Evolutionary conservation across 768 basidiomycete species (phyloP), one percentile per base, ranked within the genome.

Genomic region (Tricholoma sp.): DNA sequence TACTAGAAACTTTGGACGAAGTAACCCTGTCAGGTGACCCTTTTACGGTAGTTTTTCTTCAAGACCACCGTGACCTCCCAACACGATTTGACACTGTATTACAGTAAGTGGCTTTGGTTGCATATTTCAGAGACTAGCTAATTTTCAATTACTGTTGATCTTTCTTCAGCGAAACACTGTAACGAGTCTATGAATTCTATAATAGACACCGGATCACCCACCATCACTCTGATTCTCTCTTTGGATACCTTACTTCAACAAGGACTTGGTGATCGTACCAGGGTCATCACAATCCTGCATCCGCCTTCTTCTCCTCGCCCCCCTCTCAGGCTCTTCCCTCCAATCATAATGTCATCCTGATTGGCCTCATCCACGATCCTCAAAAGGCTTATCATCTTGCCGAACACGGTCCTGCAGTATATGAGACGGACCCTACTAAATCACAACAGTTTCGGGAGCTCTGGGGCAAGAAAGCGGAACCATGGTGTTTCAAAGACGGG

Each of bases 401-500:
- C 28, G 97, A 98, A 63, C 91, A 94, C 59, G 97, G 96, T 2
- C 96, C 96, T 1, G 68, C 87, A 0, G 89, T 84, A 51, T 84
- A 84, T 10, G 84, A 86, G 37, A 66, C 77, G 42, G 78, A 86
- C 50, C 72, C 76, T 20, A 68, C 74, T 9, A 76, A 70, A 5
- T 75, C 80, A 0, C 71, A 79, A 47, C 76, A 75, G 3, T 99
- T 97, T 78, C 83, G 87, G 20, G 80, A 83, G 5, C 75, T 98
- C 61, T 99, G 97, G 97, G 96, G 95, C 0, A 74, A 82, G 37
- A 96, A 94, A 69, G 86, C 94, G 0, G 96, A 98, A 66, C 75
- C 98, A 15, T 81, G 97, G 6, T 82, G 95, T 37, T 99, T 99
- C 78, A 95, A 98, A 70, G 95, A 99, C 63, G 96, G 96, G 1